These are phyloP conservation scores for Aspergillus sp. DNA, from an alignment of 2,329 filamentous ascomycete species.

Conservation along the genomic window DNA sequence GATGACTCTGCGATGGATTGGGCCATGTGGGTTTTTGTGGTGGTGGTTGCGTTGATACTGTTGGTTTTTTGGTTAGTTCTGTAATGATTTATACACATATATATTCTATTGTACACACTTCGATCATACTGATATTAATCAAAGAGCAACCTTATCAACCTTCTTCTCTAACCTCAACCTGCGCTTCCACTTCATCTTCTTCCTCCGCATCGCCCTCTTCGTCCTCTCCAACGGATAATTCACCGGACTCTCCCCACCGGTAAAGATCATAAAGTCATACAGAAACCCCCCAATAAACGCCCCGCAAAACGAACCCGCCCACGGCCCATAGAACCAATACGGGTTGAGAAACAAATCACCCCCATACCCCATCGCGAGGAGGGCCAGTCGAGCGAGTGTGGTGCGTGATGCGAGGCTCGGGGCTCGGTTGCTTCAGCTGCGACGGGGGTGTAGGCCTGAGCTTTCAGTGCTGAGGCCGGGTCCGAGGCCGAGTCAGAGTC, in stretches of 20 bases:
- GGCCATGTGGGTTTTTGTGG: too few relatives aligned
- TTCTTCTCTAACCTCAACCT: slow-evolving; percentile 26
- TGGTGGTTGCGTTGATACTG: too few relatives aligned
- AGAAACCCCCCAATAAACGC: slow-evolving; percentile 48
- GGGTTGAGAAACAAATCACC: slow-evolving; percentile 41
- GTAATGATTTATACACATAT: too few relatives aligned
- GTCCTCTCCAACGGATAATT: slow-evolving; percentile 51
- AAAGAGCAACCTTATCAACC: slow-evolving; percentile 1
- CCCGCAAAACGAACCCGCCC: slow-evolving; percentile 39
- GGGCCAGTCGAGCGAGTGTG: slow-evolving; percentile 38
- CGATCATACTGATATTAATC: not conserved
- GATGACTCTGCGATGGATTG: too few relatives aligned
- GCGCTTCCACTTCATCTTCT: slow-evolving; percentile 29
- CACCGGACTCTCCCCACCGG: slow-evolving; percentile 52
- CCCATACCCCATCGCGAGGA: slow-evolving; percentile 48
- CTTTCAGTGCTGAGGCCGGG: not conserved
- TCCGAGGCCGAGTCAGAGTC: not conserved
- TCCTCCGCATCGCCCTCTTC: slow-evolving; percentile 48
- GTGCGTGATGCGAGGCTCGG: slow-evolving; percentile 27
- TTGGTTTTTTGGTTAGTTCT: too few relatives aligned
- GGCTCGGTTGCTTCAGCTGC: slow-evolving; percentile 19
- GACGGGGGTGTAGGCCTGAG: slow-evolving; percentile 20
- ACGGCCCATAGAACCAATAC: slow-evolving; percentile 51
- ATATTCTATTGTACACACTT: too few relatives aligned
- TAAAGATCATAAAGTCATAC: slow-evolving; percentile 55